These are phyloP conservation scores for Ustilaginoidea virens DNA, from an alignment of 2,329 filamentous ascomycete species.

Conservation along the genomic window DNA sequence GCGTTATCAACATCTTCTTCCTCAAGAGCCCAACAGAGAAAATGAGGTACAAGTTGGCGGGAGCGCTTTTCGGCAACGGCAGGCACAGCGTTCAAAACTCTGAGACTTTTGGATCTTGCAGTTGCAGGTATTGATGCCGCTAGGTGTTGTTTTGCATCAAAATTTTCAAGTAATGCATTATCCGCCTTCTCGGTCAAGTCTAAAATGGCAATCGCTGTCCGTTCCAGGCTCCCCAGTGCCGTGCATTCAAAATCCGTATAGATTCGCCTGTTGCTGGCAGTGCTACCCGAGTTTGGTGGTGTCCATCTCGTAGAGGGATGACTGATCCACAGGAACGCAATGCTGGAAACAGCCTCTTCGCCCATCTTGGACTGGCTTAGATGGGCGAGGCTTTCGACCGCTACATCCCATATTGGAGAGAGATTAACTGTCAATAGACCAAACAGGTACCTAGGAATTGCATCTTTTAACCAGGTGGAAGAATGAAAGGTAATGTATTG, in stretches of 20 bases:
- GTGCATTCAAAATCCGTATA: constrained; percentile 74
- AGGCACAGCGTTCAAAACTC: constrained; percentile 59
- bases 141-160: constrained; percentile 46
- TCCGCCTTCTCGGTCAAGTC: constrained; percentile 35
- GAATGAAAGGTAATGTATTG: constrained; percentile 44
- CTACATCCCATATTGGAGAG: constrained; percentile 76
- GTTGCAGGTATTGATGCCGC: constrained; percentile 34
- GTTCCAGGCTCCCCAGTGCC: constrained; percentile 48
- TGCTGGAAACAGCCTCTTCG: constrained; percentile 54
- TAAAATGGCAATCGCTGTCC: constrained; percentile 34
- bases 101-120: constrained; percentile 63
- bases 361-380: constrained; percentile 56
- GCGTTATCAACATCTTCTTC: constrained; percentile 24
- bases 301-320: constrained; percentile 39
- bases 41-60: constrained; percentile 68
- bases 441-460: constrained; percentile 73
- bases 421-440: constrained; percentile 78
- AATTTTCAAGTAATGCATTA: constrained; percentile 44
- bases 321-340: constrained; percentile 68
- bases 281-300: constrained; percentile 21
- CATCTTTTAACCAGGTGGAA: constrained; percentile 49
- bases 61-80: constrained; percentile 74
- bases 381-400: constrained; percentile 57
- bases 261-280: constrained; percentile 20
- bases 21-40: constrained; percentile 63